Evolutionary conservation across 176 grass and related monocot species (phyloP).

Genomic region (Zoysia pacifica): DNA sequence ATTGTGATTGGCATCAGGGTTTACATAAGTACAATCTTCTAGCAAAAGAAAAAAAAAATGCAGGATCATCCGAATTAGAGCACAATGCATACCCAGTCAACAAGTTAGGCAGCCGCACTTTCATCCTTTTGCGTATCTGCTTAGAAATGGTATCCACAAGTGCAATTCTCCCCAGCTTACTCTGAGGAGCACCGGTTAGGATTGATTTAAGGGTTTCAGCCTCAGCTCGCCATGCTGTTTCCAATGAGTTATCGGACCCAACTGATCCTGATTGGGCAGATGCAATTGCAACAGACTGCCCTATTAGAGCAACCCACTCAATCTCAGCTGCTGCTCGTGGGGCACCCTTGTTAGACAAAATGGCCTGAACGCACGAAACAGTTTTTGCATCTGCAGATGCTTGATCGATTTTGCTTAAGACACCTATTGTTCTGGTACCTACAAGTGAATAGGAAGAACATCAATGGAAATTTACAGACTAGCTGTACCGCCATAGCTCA

Average conservation of each 20-base stretch:
- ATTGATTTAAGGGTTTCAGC: constrained; percentile 81
- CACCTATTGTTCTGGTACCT: constrained; percentile 95
- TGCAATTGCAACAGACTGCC: constrained; percentile 86
- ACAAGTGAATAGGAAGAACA: constrained; percentile 39
- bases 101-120: constrained; percentile 78
- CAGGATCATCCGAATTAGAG: background rate
- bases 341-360: constrained; percentile 68
- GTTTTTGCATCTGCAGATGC: constrained; percentile 73
- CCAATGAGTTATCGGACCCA: constrained; percentile 84
- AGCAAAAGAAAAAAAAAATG: background rate
- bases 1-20: background rate
- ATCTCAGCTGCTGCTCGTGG: constrained; percentile 70
- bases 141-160: constrained; percentile 84
- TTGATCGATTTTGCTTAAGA: constrained; percentile 95
- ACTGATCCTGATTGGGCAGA: constrained; percentile 85
- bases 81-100: constrained; percentile 62
- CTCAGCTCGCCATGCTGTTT: constrained; percentile 91
- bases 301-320: constrained; percentile 82
- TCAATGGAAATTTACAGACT: constrained; percentile 22
- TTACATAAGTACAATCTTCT: background rate
- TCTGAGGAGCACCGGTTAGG: constrained; percentile 70
- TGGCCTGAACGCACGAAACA: constrained; percentile 74
- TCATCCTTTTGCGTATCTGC: constrained; percentile 89
- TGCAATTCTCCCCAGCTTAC: constrained; percentile 83
- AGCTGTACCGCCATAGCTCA: constrained; percentile 1